Evolutionary conservation across 768 basidiomycete species (phyloP), one percentile per base, ranked within the genome.

Genomic region (Polyporus arcularius): DNA sequence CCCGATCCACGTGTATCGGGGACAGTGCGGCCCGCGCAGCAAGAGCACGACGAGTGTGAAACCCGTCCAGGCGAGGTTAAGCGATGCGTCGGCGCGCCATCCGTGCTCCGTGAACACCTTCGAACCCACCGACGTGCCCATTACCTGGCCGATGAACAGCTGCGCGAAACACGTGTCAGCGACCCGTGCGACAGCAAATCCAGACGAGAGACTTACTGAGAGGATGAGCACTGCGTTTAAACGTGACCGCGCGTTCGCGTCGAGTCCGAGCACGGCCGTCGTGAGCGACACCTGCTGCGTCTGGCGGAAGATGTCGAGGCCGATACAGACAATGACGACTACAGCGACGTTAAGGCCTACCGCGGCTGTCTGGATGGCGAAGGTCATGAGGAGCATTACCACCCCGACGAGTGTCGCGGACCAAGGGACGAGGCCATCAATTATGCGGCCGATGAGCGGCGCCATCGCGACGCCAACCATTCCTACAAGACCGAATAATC

Each of bases 391-490:
- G 30, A 86, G 76, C 51, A 73, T 64, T 45, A 80, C 28, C 6
- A 85, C 77, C 8, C 82, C 82, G 46, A 85, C 67, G 31, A 94
- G 75, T 8, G 88, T 84, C 7, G 87, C 87, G 56, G 88, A 85
- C 92, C 92, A 96, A 0, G 89, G 88, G 0, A 90, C 79, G 38
- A 94, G 78, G 5, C 72, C 75, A 73, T 94, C 92, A 57, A 94
- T 81, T 12, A 83, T 64, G 46, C 80, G 81, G 0, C 93, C 94
- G 32, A 85, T 80, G 18, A 92, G 61, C 0, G 92, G 92, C 0
- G 88, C 88, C 56, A 84, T 73, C 8, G 85, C 75, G 6, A 91
- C 89, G 28, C 86, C 92, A 16, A 87, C 77, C 62, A 81, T 73
- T 16, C 82, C 82, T 10, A 82, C 70, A 4, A 82, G 74, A 10